Evolutionary conservation across 805 yeast species (phyloP).

Genomic region (Yarrowia porcina): DNA sequence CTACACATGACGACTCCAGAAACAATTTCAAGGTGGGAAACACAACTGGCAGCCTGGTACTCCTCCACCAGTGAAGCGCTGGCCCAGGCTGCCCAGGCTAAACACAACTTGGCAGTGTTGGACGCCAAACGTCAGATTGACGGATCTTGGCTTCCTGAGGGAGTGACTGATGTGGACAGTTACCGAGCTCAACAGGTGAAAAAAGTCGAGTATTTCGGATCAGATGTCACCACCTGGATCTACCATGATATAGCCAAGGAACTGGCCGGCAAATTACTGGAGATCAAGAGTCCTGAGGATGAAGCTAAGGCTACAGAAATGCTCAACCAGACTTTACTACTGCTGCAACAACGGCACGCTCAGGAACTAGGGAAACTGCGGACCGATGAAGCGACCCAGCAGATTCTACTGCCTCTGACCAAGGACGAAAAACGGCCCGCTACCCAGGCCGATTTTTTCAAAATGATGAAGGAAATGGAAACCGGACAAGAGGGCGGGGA

Average conservation of each 20-base stretch:
- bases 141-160: slow-evolving; percentile 11
- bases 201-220: background rate
- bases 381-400: slow-evolving; percentile 15
- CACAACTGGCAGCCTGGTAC: slow-evolving; percentile 13
- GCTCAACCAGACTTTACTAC: slow-evolving; percentile 9
- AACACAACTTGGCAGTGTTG: slow-evolving; percentile 3
- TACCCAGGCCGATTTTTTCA: slow-evolving; percentile 8
- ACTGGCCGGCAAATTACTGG: slow-evolving; percentile 17
- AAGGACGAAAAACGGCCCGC: slow-evolving; percentile 16
- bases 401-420: slow-evolving; percentile 17
- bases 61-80: background rate
- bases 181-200: background rate
- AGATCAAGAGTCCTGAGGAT: slow-evolving; percentile 11
- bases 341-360: background rate
- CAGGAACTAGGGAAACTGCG: slow-evolving; percentile 5
- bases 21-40: slow-evolving; percentile 16
- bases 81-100: slow-evolving; percentile 16
- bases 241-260: slow-evolving; percentile 16
- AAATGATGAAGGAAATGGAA: slow-evolving; percentile 21
- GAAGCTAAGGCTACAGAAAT: slow-evolving; percentile 14
- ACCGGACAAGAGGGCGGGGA: background rate
- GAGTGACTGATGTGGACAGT: background rate
- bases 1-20: slow-evolving; percentile 2
- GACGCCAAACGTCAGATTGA: slow-evolving; percentile 6
- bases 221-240: slow-evolving; percentile 19